Conservation (phyloP, 441 rosid genomes). For the Geranium incanum region DNA sequence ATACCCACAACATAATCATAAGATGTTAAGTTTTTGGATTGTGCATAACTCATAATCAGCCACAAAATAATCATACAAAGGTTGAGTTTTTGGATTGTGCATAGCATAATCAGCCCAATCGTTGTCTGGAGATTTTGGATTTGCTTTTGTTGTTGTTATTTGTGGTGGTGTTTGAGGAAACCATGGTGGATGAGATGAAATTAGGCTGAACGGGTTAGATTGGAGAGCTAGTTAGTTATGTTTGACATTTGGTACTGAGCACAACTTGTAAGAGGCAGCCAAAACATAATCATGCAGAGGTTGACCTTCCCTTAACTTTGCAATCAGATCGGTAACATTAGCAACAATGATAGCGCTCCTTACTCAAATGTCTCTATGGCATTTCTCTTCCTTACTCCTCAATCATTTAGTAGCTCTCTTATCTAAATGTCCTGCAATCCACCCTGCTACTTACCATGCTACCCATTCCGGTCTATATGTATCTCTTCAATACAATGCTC, state of each 20-base stretch:
- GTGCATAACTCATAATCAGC: background rate
- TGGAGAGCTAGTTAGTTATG: too few relatives aligned
- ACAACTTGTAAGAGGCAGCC: too few relatives aligned
- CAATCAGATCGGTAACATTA: too few relatives aligned
- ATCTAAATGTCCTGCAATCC: background rate
- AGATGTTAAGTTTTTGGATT: background rate
- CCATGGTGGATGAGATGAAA: background rate
- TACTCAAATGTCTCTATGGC: background rate
- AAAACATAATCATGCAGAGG: too few relatives aligned
- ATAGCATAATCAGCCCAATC: background rate
- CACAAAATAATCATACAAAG: background rate
- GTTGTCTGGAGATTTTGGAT: background rate
- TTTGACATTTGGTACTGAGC: too few relatives aligned
- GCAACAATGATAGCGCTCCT: too few relatives aligned
- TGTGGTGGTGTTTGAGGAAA: background rate
- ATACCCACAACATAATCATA: background rate
- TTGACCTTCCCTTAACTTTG: too few relatives aligned
- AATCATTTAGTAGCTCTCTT: background rate
- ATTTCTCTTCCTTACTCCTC: background rate
- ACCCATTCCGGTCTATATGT: background rate
- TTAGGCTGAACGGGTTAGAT: too few relatives aligned
- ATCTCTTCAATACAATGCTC: background rate
- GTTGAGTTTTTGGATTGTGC: background rate
- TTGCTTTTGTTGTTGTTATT: background rate
- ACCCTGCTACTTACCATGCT: background rate